Evolutionary conservation across 2,329 filamentous ascomycete species (phyloP), one percentile per base, ranked within the genome.

Genomic region (Alternaria arborescens): DNA sequence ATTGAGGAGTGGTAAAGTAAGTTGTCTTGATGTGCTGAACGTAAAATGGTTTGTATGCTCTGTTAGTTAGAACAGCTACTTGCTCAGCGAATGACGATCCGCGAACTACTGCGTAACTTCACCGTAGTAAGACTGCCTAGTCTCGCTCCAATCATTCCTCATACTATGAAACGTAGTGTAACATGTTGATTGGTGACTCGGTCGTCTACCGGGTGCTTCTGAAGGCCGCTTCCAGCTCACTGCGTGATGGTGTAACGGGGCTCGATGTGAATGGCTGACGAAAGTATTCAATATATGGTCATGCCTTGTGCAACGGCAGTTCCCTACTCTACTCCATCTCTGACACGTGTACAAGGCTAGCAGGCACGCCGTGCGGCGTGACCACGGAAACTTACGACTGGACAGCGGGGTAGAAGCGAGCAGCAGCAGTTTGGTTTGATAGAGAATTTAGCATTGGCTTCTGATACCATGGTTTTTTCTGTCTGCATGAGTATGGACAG

Each of bases 241-340:
- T 67, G 60, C 65, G 61, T 68, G 47, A 66, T 60, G 66, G 70
- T 72, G 72, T 69, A 67, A 70, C 59, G 66, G 62, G 51, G 50
- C 34, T 44, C 55, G 41, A 55, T 65, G 48, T 74, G 66, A 74
- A 52, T 77, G 70, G 72, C 53, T 52, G 52, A 36, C 18, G 3
- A 34, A 28, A 6, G 10, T 41, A 18, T 7, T 28, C 41, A 52
- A 26, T 48, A 22, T 11, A 41, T 48, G 24, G 32, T 26, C 48
- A 44, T 16, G 43, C 14, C 32, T 36, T 16, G 14, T 2, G 32
- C 32, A 36, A 36, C 32, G 32, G 32, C 1, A 36, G 5, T 36
- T 7, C 1, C 32, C 36, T 56, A 47, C 41, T 61, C 18, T 24
- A 18, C 20, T 55, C 26, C 16, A 52, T 36, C 47, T 11, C 47